Base-by-base conservation (phyloP, 805 yeast genomes). In the Teunomyces pallodes region DNA sequence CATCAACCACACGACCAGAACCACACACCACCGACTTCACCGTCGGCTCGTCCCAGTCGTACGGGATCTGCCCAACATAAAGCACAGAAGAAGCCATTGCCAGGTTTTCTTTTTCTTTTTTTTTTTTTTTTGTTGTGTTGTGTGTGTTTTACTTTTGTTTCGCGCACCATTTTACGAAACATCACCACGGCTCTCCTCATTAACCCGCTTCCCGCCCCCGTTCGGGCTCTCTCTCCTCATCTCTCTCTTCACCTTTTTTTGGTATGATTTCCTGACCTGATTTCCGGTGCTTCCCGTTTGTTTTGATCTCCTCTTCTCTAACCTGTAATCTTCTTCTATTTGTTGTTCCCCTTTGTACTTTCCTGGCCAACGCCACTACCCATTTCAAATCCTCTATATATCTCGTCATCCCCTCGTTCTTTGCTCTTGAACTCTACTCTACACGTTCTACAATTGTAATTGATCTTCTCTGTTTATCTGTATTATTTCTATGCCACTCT, bases 1-100 rank as follows among this genome's bases (percentile, higher is more conserved):
- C 84, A 53, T 83, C 88, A 12, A 83, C 82, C 24, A 87, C 80
- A 2, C 80, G 78, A 1, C 94, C 94, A 8, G 87, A 75, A 1
- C 91, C 91, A 46, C 87, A 83, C 20, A 86, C 83, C 9, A 86
- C 74, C 6, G 76, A 79, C 46, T 82, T 79, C 31, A 86, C 70
- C 12, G 76, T 79, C 44, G 79, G 80, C 47, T 79, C 83, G 52
- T 76, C 82, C 94, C 94, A 87, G 51, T 83, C 84, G 54, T 77
- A 77, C 0, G 94, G 94, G 26, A 86, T 68, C 55, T 77, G 79
- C 12, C 88, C 89, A 10, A 83, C 54, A 55, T 80, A 83, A 16
- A 83, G 61, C 17, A 82, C 82, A 35, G 79, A 64, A 8, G 81
- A 70, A 28, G 50, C 42, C 45, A 47, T 30, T 24, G 13, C 9